Evolutionary conservation across 805 yeast species (phyloP), one percentile per base, ranked within the genome.

Genomic region (Ogataea neopini): DNA sequence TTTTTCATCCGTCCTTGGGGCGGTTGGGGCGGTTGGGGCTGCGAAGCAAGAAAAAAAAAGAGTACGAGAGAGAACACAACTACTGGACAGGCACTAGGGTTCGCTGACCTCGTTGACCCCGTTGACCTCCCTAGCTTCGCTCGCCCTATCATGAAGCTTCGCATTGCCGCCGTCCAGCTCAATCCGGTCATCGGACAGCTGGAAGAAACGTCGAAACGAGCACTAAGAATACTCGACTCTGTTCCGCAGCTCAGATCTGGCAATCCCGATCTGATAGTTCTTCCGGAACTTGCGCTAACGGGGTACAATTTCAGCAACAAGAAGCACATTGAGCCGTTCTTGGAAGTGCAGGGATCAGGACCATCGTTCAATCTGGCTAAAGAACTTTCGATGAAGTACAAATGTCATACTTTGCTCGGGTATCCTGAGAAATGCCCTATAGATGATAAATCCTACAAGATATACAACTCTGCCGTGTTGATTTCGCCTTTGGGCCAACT

Each of bases 241-340:
- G 63, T 57, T 37, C 62, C 64, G 17, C 38, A 43, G 52, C 41
- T n/a, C 19, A 34, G 14, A 37, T 18, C 39, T 26, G 37, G 19
- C 26, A 61, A 63, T 6, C 79, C 82, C 1, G 95, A 89, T 60
- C 54, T 90, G n/a, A 63, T 90, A 6, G 77, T 90, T 1, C 73
- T 91, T 6, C 96, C 97, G 0, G 97, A 90, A 59, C 67, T 90
- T 42, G 89, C 95, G 0, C 67, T 91, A 10, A 86, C 96, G 0
- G 96, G 97, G 0, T 90, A 90, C 63, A 85, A 84, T 58, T 91
- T 84, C 66, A 61, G 64, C 23, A 63, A 69, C 20, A 64, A 62
- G 35, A 61, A 57, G 0, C 79, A 74, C 32, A 81, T 84, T 17
- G 63, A 57, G 41, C 91, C 92, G 2, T 83, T 64, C 56, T 61